Conservation (phyloP, 2,329 filamentous ascomycete species). For the Coleophoma cylindrospora region DNA sequence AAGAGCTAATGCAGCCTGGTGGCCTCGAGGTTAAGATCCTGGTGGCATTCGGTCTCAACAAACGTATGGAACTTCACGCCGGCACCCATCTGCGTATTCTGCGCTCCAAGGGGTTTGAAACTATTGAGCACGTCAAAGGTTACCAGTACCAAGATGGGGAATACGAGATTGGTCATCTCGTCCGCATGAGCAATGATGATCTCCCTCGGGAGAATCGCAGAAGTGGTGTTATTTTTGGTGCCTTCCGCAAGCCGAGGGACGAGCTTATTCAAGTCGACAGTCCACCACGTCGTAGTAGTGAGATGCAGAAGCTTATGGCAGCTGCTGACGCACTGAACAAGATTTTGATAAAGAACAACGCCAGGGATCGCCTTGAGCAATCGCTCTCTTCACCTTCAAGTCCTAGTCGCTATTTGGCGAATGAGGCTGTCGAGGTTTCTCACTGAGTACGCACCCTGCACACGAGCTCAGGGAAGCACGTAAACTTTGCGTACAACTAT, state of each 20-base stretch:
- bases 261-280: not conserved
- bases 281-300: not conserved
- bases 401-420: constrained; percentile 4
- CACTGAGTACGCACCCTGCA: constrained; percentile 19
- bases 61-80: constrained; percentile 13
- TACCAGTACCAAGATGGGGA: not conserved
- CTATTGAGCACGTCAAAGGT: constrained; percentile 1
- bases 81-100: constrained; percentile 20
- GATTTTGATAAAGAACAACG: constrained; percentile 2
- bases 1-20: constrained; percentile 11
- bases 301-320: constrained; percentile 3
- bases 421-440: constrained; percentile 44
- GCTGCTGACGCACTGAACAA: constrained; percentile 3
- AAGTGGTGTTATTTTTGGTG: constrained; percentile 13
- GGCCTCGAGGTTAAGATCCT: constrained; percentile 18
- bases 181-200: constrained; percentile 4
- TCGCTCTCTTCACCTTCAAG: constrained; percentile 2
- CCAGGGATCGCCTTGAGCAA: constrained; percentile 1
- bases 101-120: constrained; percentile 7
- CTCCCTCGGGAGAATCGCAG: constrained; percentile 2
- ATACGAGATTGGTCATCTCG: constrained; percentile 8
- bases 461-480: constrained; percentile 20
- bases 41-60: constrained; percentile 19
- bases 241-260: constrained; percentile 7
- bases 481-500: not conserved